These are phyloP conservation scores for Selaginella moellendorffii DNA, from an alignment of 75 land plant species.

Conservation along the genomic window DNA sequence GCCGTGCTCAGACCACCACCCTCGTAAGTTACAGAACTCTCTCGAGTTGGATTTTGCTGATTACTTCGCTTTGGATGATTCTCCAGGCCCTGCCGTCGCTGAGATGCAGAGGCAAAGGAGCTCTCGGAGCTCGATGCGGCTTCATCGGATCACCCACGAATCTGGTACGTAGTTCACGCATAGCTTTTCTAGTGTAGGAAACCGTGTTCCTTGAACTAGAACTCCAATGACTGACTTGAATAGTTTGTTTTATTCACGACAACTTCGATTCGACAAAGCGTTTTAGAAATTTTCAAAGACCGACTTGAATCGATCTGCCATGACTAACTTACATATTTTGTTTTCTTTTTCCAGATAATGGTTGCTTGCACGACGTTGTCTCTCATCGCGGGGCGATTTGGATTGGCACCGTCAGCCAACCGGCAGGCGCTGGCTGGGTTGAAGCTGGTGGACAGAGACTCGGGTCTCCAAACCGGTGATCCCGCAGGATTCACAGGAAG, in stretches of 20 bases:
- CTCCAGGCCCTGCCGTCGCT: constrained; percentile 12
- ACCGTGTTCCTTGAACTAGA: too few species aligned
- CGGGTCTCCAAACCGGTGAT: constrained; percentile 92
- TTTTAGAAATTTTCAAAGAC: too few species aligned
- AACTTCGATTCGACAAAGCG: too few species aligned
- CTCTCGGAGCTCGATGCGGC: constrained; percentile 68
- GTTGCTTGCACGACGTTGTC: constrained; percentile 58
- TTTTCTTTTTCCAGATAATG: constrained; percentile 69
- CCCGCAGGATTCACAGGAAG: constrained; percentile 91
- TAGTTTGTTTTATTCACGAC: too few species aligned
- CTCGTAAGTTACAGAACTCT: not conserved
- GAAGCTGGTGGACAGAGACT: constrained; percentile 75
- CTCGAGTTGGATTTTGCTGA: not conserved
- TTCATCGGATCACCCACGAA: constrained; percentile 89
- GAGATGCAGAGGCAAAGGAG: constrained; percentile 34
- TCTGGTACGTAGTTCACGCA: constrained; percentile 58
- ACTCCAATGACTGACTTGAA: too few species aligned
- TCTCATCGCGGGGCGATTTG: constrained; percentile 90
- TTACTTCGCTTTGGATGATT: not conserved
- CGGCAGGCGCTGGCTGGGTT: constrained; percentile 66
- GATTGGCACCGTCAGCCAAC: constrained; percentile 91
- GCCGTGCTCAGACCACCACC: constrained; percentile 5
- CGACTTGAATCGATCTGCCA: too few species aligned
- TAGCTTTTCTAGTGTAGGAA: too few species aligned
- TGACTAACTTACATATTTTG: too few species aligned